Percentiles rank a stretch among this genome's conserved stretches.
Evolutionary conservation across 495 filamentous ascomycete species (phyloP).

Genomic region (Jackrogersella minutella): DNA sequence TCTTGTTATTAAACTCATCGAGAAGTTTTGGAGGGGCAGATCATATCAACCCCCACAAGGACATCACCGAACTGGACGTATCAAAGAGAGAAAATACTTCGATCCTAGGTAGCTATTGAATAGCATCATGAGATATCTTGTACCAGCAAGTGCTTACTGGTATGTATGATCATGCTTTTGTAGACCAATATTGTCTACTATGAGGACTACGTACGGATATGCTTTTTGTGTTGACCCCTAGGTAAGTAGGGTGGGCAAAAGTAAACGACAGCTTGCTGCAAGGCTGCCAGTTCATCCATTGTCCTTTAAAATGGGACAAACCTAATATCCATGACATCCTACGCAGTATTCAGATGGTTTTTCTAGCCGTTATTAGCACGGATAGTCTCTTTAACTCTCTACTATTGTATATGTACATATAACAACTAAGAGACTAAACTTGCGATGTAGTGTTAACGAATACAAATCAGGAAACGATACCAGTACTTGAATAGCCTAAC

Average conservation of each 20-base stretch:
- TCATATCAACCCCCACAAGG: constrained; percentile 15
- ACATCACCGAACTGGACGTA: constrained; percentile 5
- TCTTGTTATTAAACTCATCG: constrained; percentile 15
- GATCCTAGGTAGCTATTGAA: not conserved
- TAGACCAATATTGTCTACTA: not conserved
- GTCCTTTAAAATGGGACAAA: not conserved
- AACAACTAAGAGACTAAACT: no score
- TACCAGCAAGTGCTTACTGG: constrained; percentile 2
- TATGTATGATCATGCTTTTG: constrained; percentile 2
- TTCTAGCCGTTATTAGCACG: no score
- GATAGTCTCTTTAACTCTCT: no score
- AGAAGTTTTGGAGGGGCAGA: constrained; percentile 11
- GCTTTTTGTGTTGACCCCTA: no score
- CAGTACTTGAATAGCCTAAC: no score
- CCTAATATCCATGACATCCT: not conserved
- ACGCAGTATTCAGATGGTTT: not conserved
- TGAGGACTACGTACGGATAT: not conserved
- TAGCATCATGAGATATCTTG: not conserved
- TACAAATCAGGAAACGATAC: no score
- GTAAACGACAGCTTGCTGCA: constrained; percentile 9
- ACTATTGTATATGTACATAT: no score
- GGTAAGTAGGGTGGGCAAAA: not conserved
- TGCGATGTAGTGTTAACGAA: no score
- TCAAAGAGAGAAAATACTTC: not conserved
- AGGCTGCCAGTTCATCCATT: constrained; percentile 15